Evolutionary conservation across 129 eudicot genomes (phyloP).

Genomic region (Chrysanthemum makinoi): DNA sequence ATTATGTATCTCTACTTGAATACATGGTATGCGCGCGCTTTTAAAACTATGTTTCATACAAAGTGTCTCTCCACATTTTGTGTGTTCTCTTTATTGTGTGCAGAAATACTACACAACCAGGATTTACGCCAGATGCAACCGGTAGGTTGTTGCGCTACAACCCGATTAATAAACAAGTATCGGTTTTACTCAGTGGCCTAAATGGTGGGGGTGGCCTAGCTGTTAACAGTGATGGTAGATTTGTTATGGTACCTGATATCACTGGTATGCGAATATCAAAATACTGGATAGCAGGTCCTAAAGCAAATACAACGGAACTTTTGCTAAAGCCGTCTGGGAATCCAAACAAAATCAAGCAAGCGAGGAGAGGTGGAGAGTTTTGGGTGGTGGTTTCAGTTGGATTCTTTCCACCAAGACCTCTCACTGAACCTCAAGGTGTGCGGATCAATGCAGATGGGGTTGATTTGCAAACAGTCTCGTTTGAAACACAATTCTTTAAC

Average conservation of each 20-base stretch:
- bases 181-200: constrained; percentile 27
- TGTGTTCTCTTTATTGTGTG: not conserved
- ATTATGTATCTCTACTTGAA: too few species aligned
- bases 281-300: constrained; percentile 29
- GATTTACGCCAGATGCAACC: constrained; percentile 23
- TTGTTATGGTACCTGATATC: constrained; percentile 21
- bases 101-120: constrained; percentile 21
- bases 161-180: constrained; percentile 13
- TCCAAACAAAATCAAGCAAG: constrained; percentile 21
- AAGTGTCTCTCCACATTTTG: not conserved
- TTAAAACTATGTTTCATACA: not conserved
- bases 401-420: not conserved
- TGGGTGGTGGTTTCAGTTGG: constrained; percentile 26
- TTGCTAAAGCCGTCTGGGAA: constrained; percentile 11
- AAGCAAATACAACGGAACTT: constrained; percentile 24
- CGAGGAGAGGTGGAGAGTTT: constrained; percentile 19
- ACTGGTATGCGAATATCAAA: constrained; percentile 15
- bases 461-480: constrained; percentile 20
- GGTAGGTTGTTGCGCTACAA: constrained; percentile 25
- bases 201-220: constrained; percentile 26
- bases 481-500: constrained; percentile 15
- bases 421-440: constrained; percentile 13
- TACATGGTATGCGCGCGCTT: not conserved
- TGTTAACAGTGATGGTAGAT: constrained; percentile 19
- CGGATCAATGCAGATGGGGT: constrained; percentile 11